Conservation (phyloP, 2,329 filamentous ascomycete genomes). For the Trichophyton benhamiae region DNA sequence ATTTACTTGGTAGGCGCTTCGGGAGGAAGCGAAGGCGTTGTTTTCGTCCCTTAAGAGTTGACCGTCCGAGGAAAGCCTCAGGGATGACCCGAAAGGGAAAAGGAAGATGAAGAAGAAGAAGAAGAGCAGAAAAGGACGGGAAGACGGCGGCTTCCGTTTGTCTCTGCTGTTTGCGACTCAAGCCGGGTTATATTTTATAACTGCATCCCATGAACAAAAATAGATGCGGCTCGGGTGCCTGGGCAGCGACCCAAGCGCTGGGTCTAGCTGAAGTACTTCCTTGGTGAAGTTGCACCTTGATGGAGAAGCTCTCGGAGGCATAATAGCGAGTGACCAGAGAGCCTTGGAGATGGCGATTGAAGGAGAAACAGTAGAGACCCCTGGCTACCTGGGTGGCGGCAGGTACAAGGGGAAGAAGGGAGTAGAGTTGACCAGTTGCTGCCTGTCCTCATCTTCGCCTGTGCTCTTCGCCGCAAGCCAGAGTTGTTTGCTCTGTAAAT, state of each 20-base stretch:
- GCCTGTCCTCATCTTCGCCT: not conserved
- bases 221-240: slow-evolving; percentile 3
- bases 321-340: not conserved
- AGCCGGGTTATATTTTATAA: not conserved
- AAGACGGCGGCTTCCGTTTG: not conserved
- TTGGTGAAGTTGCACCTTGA: not conserved
- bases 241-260: slow-evolving; percentile 2
- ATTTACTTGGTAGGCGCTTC: not conserved
- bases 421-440: too few relatives aligned
- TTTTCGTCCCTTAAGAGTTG: not conserved
- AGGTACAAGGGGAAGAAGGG: not conserved
- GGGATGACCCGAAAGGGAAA: not conserved
- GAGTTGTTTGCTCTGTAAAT: not conserved
- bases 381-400: not conserved
- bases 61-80: not conserved
- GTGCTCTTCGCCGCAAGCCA: not conserved
- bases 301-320: not conserved
- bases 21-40: not conserved
- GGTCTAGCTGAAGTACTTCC: not conserved
- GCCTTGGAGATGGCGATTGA: not conserved
- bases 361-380: not conserved
- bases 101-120: not conserved
- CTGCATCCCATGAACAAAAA: not conserved
- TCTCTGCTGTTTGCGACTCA: not conserved
- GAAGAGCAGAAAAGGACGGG: not conserved